Percentiles rank a stretch among this genome's conserved stretches.
Evolutionary conservation across 768 basidiomycete genomes (phyloP).

Genomic region (Tephrocybe sp.): DNA sequence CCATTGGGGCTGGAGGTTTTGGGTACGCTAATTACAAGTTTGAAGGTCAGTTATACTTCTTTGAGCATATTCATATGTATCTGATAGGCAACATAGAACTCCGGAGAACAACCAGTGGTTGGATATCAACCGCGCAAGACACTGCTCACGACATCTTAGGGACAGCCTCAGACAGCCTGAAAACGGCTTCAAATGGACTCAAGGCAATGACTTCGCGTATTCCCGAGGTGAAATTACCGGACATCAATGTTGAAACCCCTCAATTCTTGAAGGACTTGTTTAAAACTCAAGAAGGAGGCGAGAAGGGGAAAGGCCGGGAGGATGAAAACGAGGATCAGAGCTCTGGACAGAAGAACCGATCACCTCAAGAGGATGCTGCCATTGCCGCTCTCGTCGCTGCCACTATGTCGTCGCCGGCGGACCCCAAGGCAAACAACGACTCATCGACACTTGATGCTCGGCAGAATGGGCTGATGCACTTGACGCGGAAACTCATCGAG

Average conservation of each 20-base stretch:
- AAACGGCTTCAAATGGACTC: slow-evolving; percentile 67
- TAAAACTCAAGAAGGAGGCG: slow-evolving; percentile 21
- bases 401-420: slow-evolving; percentile 73
- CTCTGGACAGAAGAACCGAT: slow-evolving; percentile 38
- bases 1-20: slow-evolving; percentile 85
- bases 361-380: slow-evolving; percentile 57
- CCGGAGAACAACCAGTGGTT: slow-evolving; percentile 62
- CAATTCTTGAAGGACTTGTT: slow-evolving; percentile 74
- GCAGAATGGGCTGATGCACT: slow-evolving; percentile 86
- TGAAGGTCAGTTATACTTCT: slow-evolving; percentile 64
- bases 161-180: slow-evolving; percentile 67
- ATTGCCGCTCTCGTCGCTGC: slow-evolving; percentile 77
- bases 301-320: slow-evolving; percentile 29
- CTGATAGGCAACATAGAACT: slow-evolving; percentile 51
- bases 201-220: slow-evolving; percentile 58
- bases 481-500: slow-evolving; percentile 94
- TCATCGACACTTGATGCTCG: slow-evolving; percentile 39
- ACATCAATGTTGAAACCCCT: slow-evolving; percentile 41
- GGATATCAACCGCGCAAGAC: slow-evolving; percentile 65
- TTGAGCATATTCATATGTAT: neutral
- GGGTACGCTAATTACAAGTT: slow-evolving; percentile 97
- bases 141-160: slow-evolving; percentile 69
- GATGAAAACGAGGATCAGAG: slow-evolving; percentile 30
- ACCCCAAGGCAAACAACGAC: slow-evolving; percentile 43
- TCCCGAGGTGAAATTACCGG: slow-evolving; percentile 56